Conservation (phyloP, 73 alveolate species). For the Stentor coeruleus region DNA sequence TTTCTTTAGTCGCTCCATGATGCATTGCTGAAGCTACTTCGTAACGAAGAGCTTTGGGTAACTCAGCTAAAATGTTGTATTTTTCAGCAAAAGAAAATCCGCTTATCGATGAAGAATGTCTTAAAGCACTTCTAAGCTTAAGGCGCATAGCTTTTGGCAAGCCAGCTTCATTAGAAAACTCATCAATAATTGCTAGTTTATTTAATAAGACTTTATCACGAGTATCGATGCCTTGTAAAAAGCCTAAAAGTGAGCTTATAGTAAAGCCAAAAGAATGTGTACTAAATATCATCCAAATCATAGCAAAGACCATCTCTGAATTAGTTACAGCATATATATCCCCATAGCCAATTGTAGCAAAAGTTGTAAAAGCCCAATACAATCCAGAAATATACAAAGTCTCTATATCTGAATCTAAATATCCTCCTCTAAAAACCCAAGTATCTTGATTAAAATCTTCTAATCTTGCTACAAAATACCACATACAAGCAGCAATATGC, state of each 20-base stretch:
- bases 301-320: constrained; percentile 45
- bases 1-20: no score
- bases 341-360: constrained; percentile 78
- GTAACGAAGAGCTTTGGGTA: no score
- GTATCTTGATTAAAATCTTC: neutral
- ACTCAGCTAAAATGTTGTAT: no score
- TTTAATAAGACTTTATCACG: neutral
- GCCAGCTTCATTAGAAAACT: neutral
- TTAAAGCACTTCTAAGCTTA: neutral
- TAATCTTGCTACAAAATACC: neutral
- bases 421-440: neutral
- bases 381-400: constrained; percentile 37
- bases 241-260: constrained; percentile 52
- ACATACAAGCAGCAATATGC: constrained; percentile 1
- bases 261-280: constrained; percentile 60
- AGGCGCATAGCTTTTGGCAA: neutral
- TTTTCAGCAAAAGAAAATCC: neutral
- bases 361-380: constrained; percentile 62
- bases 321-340: constrained; percentile 57
- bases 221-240: neutral
- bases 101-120: neutral
- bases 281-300: constrained; percentile 46
- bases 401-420: neutral
- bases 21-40: no score
- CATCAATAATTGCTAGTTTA: constrained; percentile 7